Evolutionary conservation across 1,284 basidiomycete genomes (phyloP), one percentile per base, ranked within the genome.

Genomic region (Heimioporus retisporus): DNA sequence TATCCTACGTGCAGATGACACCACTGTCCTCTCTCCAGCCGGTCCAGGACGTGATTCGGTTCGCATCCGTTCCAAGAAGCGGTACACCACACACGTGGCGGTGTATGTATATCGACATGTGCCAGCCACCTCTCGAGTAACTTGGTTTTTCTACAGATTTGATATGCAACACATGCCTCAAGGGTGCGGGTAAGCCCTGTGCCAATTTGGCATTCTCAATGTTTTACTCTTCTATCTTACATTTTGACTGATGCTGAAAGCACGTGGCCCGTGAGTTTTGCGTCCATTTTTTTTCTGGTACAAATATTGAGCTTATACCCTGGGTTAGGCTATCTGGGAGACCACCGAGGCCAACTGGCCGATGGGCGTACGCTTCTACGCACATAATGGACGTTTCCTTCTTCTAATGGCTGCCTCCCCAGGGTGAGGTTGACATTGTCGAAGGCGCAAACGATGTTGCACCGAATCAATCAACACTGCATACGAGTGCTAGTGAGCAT

Each of bases 21-120:
- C 78, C 14, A 86, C 81, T 7, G 75, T 78, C 15, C 81, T 90
- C 58, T 79, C 75, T 59, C 23, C 84, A 7, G 80, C 73, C 60
- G 86, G 84, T 4, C 81, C 87, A 3, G 90, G 90, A 8, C 80
- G 90, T 31, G 84, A 90, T 71, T 90, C 89, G 13, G 86, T 91
- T 60, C 82, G 90, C 40, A 76, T 91, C 54, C 77, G 79, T 65
- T 85, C 86, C 10, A 86, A 85, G 61, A 84, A 86, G 53, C 71
- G 80, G 50, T 91, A 86, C 70, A 82, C 80, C 8, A 86, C 82
- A 31, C 84, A 86, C 57, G 88, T 89, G 55, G 84, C 84, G 53
- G 82, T 91, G 89, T 92, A 77, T 65, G 87, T 79, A 62, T 51
- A 42, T 28, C 19, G 44, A 16, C 61, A 54, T 50, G 57, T 60